These are phyloP conservation scores for Talaromyces sp. DNA, from an alignment of 2,329 filamentous ascomycete species.

Conservation along the genomic window DNA sequence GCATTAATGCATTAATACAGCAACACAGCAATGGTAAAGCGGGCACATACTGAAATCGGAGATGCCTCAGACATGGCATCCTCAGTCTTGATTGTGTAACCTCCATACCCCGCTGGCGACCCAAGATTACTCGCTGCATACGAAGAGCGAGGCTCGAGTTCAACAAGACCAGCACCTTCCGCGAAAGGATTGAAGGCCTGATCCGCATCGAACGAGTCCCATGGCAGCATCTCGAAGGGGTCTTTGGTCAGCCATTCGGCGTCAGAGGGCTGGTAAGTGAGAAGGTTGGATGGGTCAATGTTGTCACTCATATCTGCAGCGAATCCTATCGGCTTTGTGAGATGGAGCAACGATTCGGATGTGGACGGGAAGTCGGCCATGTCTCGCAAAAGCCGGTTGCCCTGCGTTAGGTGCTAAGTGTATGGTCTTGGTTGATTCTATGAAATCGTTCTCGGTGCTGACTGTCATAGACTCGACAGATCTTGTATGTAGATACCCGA, in stretches of 20 bases:
- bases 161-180: constrained; percentile 6
- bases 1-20: too few species aligned
- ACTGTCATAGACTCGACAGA: neutral
- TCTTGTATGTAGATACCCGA: neutral
- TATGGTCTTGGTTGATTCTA: neutral
- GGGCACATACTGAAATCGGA: constrained; percentile 14
- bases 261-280: constrained; percentile 11
- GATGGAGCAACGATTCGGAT: constrained; percentile 13
- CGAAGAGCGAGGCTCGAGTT: constrained; percentile 12
- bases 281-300: constrained; percentile 13
- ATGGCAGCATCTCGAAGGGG: constrained; percentile 13
- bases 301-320: constrained; percentile 10
- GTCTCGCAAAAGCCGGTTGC: neutral
- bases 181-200: constrained; percentile 12
- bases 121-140: constrained; percentile 8
- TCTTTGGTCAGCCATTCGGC: constrained; percentile 17
- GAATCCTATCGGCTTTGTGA: constrained; percentile 14
- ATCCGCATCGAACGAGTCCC: constrained; percentile 13
- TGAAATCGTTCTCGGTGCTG: neutral
- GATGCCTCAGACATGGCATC: constrained; percentile 17
- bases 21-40: neutral
- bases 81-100: constrained; percentile 16
- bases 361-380: constrained; percentile 13
- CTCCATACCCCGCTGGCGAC: constrained; percentile 14
- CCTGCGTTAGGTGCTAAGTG: neutral